Evolutionary conservation across 1,139 yeast genomes (phyloP), one percentile per base, ranked within the genome.

Genomic region (Spencermartinsiella ligniputridi): DNA sequence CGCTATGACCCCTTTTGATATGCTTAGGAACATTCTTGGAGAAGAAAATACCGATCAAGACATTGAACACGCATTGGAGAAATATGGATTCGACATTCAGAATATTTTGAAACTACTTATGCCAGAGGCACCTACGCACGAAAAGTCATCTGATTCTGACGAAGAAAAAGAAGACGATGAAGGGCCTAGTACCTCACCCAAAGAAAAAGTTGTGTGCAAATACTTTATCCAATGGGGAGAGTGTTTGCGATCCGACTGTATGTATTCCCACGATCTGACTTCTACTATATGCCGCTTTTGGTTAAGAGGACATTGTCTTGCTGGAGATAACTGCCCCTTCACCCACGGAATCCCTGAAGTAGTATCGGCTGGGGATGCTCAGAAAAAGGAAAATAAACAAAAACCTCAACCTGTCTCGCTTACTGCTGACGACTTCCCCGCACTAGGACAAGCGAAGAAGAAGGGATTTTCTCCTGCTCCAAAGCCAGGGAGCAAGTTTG

Each of bases 171-270:
- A 20, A 13, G 34, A 33, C 3, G 45, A 41, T 19, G 18, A 8
- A 32, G 40, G 15, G 17, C 37, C 32, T 8, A 41, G 25, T 17
- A 35, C 24, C 25, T 27, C 38, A 40, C 19, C 44, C 41, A 56
- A 58, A 20, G 60, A 61, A 32, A 57, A 57, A 19, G 52, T 66
- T 27, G 55, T 63, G 48, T 69, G 74, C 49, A 58, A 67, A 18
- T 71, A 67, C 46, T 64, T 64, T 42, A 52, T 68, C 3, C 67
- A 64, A 32, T 57, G 54, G 25, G 76, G 75, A 1, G 57, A 61
- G 24, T 71, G 76, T 44, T 52, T 68, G 5, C 61, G 75, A 15
- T 60, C 72, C 1, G 75, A 70, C 45, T 71, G 76, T 54, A 62
- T 61, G 44, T 71, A 69, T 48, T 62, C 71, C 38, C 76, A 71